A percentile compares a stretch with the other conserved stretches of the same genome.
These are phyloP conservation scores for Pyrenophora seminiperda DNA, from an alignment of 2,329 filamentous ascomycete genomes.

Conservation along the genomic window DNA sequence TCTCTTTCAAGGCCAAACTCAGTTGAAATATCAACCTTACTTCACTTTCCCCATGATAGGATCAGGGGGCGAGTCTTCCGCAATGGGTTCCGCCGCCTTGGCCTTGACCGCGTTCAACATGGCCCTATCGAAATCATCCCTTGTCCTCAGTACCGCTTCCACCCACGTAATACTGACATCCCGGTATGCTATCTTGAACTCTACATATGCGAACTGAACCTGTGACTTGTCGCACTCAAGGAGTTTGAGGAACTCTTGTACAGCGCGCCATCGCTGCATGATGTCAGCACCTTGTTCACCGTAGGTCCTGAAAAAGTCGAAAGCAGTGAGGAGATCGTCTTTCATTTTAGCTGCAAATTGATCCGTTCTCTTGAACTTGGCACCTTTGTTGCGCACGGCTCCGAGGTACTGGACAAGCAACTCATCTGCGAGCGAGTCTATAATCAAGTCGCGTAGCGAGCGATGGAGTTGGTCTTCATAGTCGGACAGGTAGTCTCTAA, in stretches of 20 bases:
- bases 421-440: conserved; percentile 92
- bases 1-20: neutral
- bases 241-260: conserved; percentile 80
- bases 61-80: conserved; percentile 72
- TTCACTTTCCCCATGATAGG: conserved; percentile 96
- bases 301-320: conserved; percentile 78
- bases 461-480: conserved; percentile 84
- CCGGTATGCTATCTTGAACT: conserved; percentile 87
- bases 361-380: conserved; percentile 84
- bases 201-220: conserved; percentile 77
- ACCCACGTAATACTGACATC: conserved; percentile 96
- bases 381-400: conserved; percentile 84
- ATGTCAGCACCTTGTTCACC: conserved; percentile 62
- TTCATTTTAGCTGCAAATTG: conserved; percentile 92
- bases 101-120: conserved; percentile 90
- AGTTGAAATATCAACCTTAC: conserved; percentile 46
- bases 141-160: conserved; percentile 80
- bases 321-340: conserved; percentile 87
- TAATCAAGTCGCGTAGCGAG: conserved; percentile 85
- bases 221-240: conserved; percentile 74
- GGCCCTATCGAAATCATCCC: conserved; percentile 91
- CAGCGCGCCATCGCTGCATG: conserved; percentile 90
- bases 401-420: conserved; percentile 84
- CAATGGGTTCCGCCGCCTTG: conserved; percentile 81
- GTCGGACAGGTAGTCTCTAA: conserved; percentile 92